Conservation (phyloP, 2,329 filamentous ascomycete species). For the Pestalotiopsis sp. region DNA sequence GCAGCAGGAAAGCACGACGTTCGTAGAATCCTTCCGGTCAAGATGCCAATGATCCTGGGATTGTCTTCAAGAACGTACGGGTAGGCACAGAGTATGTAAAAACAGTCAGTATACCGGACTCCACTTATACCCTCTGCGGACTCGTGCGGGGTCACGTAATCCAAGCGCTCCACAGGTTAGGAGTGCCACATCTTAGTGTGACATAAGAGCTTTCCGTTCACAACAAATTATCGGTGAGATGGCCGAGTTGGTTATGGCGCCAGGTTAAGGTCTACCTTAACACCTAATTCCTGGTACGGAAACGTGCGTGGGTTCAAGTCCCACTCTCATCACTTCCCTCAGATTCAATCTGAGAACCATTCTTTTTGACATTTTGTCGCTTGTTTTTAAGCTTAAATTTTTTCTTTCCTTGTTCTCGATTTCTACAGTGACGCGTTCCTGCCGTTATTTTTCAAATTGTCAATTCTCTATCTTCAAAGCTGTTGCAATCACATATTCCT, state of each 20-base stretch:
- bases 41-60: neutral
- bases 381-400: neutral
- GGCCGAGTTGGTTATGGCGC: neutral
- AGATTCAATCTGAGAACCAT: neutral
- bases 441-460: no score
- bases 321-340: neutral
- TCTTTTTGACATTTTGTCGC: neutral
- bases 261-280: neutral
- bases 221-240: neutral
- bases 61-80: neutral
- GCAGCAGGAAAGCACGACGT: neutral
- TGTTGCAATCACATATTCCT: no score
- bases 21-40: neutral
- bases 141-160: neutral
- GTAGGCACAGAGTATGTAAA: neutral
- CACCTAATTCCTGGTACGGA: neutral
- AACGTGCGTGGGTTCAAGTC: neutral
- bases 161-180: neutral
- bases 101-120: neutral
- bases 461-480: no score
- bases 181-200: neutral
- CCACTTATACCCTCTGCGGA: neutral
- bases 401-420: no score
- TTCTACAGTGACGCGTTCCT: no score
- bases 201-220: neutral